Evolutionary conservation across 2,329 filamentous ascomycete species (phyloP).

Genomic region (Emmonsiellopsis sp.): DNA sequence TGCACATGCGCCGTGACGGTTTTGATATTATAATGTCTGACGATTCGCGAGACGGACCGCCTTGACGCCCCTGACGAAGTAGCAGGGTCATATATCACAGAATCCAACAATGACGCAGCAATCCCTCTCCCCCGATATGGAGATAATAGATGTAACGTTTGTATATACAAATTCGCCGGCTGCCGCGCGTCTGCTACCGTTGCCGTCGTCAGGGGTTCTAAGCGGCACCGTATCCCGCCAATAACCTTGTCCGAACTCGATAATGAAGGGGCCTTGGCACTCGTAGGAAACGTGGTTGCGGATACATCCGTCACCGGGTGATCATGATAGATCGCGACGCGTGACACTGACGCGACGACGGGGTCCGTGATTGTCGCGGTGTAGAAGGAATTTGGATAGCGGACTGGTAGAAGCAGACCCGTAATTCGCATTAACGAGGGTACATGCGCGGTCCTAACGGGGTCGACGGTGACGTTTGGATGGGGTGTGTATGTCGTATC

Average conservation of each 20-base stretch:
- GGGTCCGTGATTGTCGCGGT: conserved; percentile 48
- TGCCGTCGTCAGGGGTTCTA: conserved; percentile 26
- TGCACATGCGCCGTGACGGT: conserved; percentile 55
- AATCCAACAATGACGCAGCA: conserved; percentile 45
- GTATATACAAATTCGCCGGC: conserved; percentile 47
- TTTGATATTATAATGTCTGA: conserved; percentile 41
- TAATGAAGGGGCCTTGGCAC: conserved; percentile 9
- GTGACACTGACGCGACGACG: conserved; percentile 43
- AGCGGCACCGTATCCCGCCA: conserved; percentile 39
- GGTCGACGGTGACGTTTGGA: conserved; percentile 44
- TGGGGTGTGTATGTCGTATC: conserved; percentile 24
- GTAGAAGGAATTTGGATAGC: conserved; percentile 54
- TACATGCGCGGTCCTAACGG: conserved; percentile 45
- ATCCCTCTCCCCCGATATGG: conserved; percentile 51
- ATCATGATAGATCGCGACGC: conserved; percentile 51
- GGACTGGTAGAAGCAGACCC: conserved; percentile 49
- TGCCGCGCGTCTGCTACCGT: conserved; percentile 8
- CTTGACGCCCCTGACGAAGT: neutral
- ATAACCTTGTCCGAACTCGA: conserved; percentile 33
- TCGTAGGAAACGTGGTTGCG: conserved; percentile 9
- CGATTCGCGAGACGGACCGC: conserved; percentile 23
- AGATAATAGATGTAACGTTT: conserved; percentile 50
- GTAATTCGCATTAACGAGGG: conserved; percentile 49
- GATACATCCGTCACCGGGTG: conserved; percentile 24
- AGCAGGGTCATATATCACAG: conserved; percentile 23